Evolutionary conservation across 108 stramenopile genomes (phyloP).

Genomic region (Cyclostephanos tholiformis): DNA sequence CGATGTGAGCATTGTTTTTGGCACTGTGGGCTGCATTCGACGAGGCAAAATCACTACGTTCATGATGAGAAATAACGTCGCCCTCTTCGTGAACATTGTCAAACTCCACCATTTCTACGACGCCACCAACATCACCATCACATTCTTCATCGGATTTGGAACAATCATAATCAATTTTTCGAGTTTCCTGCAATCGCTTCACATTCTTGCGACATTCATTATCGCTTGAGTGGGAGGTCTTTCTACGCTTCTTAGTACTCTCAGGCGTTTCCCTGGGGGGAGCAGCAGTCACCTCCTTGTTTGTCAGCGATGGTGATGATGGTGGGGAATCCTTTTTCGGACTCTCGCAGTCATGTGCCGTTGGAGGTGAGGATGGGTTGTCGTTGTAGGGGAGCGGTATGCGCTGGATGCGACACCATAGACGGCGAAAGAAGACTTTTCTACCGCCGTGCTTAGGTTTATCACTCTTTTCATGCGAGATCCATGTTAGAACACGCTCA

Average conservation of each 20-base stretch:
- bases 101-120: neutral
- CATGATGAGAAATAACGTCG: neutral
- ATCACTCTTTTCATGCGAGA: constrained; percentile 63
- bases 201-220: constrained; percentile 1
- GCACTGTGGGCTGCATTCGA: neutral
- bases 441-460: constrained; percentile 89
- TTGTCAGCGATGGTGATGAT: constrained; percentile 10
- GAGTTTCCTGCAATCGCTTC: constrained; percentile 4
- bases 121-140: neutral
- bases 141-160: neutral
- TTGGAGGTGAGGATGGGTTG: constrained; percentile 12
- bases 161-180: neutral
- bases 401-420: constrained; percentile 87
- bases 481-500: neutral
- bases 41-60: neutral
- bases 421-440: constrained; percentile 88
- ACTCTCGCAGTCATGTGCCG: constrained; percentile 11
- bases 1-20: constrained; percentile 13
- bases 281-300: constrained; percentile 39
- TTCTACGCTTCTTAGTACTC: constrained; percentile 53
- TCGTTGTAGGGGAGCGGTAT: constrained; percentile 60
- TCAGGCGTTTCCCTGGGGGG: constrained; percentile 28
- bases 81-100: constrained; percentile 1
- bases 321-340: constrained; percentile 36
- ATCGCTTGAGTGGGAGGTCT: constrained; percentile 16